Percentiles rank a stretch among this genome's conserved stretches.
Conservation (phyloP, 768 basidiomycete species). For the Boletus eberwhitei region DNA sequence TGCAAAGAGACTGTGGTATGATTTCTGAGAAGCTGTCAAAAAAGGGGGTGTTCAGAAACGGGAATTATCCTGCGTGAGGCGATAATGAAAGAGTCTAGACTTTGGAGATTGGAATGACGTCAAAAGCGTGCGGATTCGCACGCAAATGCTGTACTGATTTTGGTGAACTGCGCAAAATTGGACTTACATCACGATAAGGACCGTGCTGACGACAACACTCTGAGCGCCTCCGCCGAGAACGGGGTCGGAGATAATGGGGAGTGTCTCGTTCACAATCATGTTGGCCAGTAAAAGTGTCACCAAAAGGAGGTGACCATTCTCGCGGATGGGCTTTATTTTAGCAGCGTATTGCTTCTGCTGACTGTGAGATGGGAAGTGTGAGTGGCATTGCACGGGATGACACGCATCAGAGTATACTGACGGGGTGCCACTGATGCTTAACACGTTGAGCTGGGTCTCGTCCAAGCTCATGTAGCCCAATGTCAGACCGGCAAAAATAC, state of each 20-base stretch:
- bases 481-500: slow-evolving; percentile 88
- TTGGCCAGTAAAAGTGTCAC: slow-evolving; percentile 83
- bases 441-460: slow-evolving; percentile 85
- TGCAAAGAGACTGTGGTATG: slow-evolving; percentile 90
- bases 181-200: slow-evolving; percentile 81
- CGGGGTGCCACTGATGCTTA: slow-evolving; percentile 83
- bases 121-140: neutral
- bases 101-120: neutral
- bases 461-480: slow-evolving; percentile 92
- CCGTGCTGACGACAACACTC: slow-evolving; percentile 79
- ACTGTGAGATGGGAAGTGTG: slow-evolving; percentile 34
- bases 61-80: neutral
- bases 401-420: slow-evolving; percentile 36
- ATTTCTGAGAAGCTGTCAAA: slow-evolving; percentile 77
- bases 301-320: slow-evolving; percentile 78
- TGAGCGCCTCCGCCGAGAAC: slow-evolving; percentile 76
- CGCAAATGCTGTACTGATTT: neutral
- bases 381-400: neutral
- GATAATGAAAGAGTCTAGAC: neutral
- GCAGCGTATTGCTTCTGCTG: slow-evolving; percentile 77
- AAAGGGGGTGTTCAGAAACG: neutral
- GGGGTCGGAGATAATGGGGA: slow-evolving; percentile 79
- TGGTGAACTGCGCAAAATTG: slow-evolving; percentile 13
- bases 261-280: slow-evolving; percentile 89
- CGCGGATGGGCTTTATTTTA: slow-evolving; percentile 82